These are phyloP conservation scores for Scheffersomyces quercinus DNA, from an alignment of 1,139 yeast genomes.

Conservation along the genomic window DNA sequence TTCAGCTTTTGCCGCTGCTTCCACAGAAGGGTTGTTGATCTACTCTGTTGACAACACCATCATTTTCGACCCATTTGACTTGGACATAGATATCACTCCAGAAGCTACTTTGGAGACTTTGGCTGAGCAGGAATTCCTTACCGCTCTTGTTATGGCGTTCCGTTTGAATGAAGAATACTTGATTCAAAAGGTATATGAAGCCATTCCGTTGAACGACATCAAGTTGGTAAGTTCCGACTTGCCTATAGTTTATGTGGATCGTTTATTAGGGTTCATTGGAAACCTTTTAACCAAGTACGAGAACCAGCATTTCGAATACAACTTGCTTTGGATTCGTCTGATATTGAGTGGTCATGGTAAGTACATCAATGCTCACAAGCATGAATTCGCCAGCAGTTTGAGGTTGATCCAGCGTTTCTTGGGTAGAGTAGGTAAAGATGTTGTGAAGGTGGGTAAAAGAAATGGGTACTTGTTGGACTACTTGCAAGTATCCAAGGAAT, in stretches of 20 bases:
- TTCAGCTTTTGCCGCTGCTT: constrained; percentile 88
- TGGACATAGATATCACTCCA: constrained; percentile 91
- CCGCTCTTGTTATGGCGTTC: constrained; percentile 90
- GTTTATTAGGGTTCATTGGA: constrained; percentile 71
- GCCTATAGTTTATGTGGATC: constrained; percentile 75
- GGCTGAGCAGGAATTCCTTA: constrained; percentile 62
- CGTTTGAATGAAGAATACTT: constrained; percentile 81
- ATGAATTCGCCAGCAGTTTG: constrained; percentile 64
- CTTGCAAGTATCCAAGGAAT: constrained; percentile 25
- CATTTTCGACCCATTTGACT: constrained; percentile 90
- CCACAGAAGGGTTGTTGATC: constrained; percentile 88
- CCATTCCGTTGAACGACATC: constrained; percentile 75
- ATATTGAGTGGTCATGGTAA: constrained; percentile 75
- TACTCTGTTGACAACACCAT: constrained; percentile 77
- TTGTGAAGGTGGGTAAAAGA: constrained; percentile 54
- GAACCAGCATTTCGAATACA: constrained; percentile 86
- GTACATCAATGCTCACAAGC: constrained; percentile 63
- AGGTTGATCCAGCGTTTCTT: constrained; percentile 77
- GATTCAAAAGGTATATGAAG: constrained; percentile 72
- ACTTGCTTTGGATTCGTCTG: constrained; percentile 75
- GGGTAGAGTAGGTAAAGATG: constrained; percentile 72
- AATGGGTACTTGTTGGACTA: constrained; percentile 56
- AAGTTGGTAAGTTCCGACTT: constrained; percentile 62
- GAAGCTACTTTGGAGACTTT: constrained; percentile 66
- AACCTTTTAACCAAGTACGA: constrained; percentile 55